phyloP scores from a whole-genome alignment of 352 stramenopile genomes.

The Phytophthora melonis region DNA sequence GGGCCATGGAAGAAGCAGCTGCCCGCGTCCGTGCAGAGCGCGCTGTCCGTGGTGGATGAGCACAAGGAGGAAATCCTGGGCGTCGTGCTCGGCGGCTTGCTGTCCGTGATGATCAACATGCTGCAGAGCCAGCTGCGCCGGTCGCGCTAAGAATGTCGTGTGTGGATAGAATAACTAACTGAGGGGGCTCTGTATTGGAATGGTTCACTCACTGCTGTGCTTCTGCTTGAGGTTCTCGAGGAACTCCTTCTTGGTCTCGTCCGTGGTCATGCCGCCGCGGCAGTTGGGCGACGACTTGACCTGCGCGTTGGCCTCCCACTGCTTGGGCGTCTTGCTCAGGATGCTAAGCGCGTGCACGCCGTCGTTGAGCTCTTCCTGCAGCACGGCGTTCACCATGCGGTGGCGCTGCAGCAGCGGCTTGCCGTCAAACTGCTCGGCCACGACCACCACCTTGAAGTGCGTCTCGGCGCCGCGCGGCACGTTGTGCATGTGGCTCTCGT shows the following conservation, averaged over 20 bases:
- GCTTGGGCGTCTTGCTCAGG: conserved; percentile 93
- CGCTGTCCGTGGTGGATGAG: conserved; percentile 56
- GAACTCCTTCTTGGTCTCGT: conserved; percentile 76
- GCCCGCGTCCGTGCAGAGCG: conserved; percentile 47
- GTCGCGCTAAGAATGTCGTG: conserved; percentile 22
- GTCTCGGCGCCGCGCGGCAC: conserved; percentile 94
- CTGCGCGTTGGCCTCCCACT: conserved; percentile 81
- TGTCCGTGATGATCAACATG: conserved; percentile 81
- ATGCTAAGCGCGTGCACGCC: conserved; percentile 96
- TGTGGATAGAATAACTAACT: conserved; percentile 11
- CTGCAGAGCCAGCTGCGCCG: conserved; percentile 68
- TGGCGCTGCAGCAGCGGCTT: conserved; percentile 91
- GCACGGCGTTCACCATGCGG: conserved; percentile 91
- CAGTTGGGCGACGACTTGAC: conserved; percentile 80
- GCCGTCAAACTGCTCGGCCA: conserved; percentile 91
- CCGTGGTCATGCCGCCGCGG: conserved; percentile 74
- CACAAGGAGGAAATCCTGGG: conserved; percentile 83
- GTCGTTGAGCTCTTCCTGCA: conserved; percentile 87
- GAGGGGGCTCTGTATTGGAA: conserved; percentile 4
- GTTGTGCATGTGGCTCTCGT: conserved; percentile 97
- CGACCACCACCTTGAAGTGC: conserved; percentile 97
- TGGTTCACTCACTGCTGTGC: conserved; percentile 22
- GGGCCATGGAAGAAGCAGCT: conserved; percentile 58
- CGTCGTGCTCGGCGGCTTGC: conserved; percentile 69
- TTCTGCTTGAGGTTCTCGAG: conserved; percentile 46